Evolutionary conservation across 2,329 filamentous ascomycete genomes (phyloP), one percentile per base, ranked within the genome.

Genomic region (Epicoccum sorghinum): DNA sequence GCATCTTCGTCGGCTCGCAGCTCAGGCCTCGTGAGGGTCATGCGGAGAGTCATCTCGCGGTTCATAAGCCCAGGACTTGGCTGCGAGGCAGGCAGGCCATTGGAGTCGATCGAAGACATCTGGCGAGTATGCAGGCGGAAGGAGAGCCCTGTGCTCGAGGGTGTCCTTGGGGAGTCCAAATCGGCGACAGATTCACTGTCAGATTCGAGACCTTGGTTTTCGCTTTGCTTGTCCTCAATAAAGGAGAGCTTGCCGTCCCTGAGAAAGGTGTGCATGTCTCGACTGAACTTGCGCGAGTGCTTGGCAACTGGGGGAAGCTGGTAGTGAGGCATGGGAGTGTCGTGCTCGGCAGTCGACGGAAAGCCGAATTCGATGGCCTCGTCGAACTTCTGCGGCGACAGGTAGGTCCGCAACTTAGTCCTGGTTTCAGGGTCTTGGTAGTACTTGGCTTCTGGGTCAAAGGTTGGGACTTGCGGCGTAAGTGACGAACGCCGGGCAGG

Each of bases 341-440:
- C 64, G 47, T 66, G 48, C 9, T 57, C 57, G 30, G 68, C 40
- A 23, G 64, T 79, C 0, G 88, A 86, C 0, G 92, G 91, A 66
- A 97, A 98, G 0, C 93, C 93, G 74, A 96, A 97, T 71, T 96
- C 90, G 47, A 98, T 85, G 1, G 91, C 92, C 75, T 98, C 93
- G 70, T 98, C 93, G 65, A 98, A 98, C 71, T 96, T 96, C 63
- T 96, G 90, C 0, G 93, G 89, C 1, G 92, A 96, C 7, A 96
- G 83, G 67, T 93, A 96, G 6, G 91, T 86, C 10, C 92, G 87
- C 18, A 98, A 80, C 75, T 96, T 96, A 65, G 91, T 82, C 30
- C 93, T 86, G 35, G 93, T 91, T 70, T 96, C 90, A 0, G 92
- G 91, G 65, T 97, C 92, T 71, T 91, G 90, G 68, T 96, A 97